Base-by-base conservation (phyloP, 352 stramenopile species). In the Ophiocytium majus region DNA sequence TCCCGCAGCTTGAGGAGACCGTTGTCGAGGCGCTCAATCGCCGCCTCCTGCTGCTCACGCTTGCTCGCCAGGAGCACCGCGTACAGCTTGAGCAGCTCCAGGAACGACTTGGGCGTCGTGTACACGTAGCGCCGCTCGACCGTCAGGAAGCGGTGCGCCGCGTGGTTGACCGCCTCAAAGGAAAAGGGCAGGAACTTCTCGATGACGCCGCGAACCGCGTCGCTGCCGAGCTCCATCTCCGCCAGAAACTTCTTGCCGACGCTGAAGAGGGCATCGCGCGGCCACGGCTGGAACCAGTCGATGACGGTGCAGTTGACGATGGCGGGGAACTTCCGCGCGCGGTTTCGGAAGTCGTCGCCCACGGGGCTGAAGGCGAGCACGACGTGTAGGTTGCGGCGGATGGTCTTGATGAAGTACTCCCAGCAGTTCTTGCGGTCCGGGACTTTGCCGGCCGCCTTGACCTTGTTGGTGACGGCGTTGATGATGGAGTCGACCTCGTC, bases 301-400 rank as follows among this genome's bases (percentile, higher is more conserved):
- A 98, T 98, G 50, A 98, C 94, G 0, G 96, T 98, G 85, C 94
- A 98, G 87, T 97, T 98, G 9, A 98, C 94, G 1, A 98, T 90
- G 32, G 95, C 95, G 63, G 96, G 95, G 88, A 98, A 98, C 74
- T 98, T 98, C 0, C 93, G 90, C 19, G 95, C 94, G 19, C 96
- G 94, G 66, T 91, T 98, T 17, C 95, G 91, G 87, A 98, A 98
- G 88, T 97, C 94, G 76, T 98, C 94, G n/a, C 95, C 96, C 0
- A 98, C 95, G 19, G 96, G 96, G 9, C 92, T 97, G 85, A 98
- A 98, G 78, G 94, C 97, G 17, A 98, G 89, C 37, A 97, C 96
- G 50, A 98, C 87, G 84, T 98, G 96, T 23, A 98, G 89, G 0
- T 98, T 95, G 83, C 97, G 96, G n/a, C 95, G 93, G 66, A 98